Evolutionary conservation across 2,329 filamentous ascomycete genomes (phyloP).

Genomic region (Podosphaera fusca): DNA sequence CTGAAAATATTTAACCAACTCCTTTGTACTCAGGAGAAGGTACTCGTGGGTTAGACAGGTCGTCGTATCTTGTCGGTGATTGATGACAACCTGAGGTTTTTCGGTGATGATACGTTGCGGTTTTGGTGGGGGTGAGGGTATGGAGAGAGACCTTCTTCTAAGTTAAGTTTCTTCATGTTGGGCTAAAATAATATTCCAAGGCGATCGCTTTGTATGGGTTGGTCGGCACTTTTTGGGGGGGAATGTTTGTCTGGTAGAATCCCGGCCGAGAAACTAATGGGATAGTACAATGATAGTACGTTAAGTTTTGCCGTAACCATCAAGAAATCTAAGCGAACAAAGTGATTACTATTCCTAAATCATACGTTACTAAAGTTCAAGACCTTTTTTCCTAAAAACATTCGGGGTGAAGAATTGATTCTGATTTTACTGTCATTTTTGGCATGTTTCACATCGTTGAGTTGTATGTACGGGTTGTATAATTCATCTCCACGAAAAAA

Average conservation of each 20-base stretch:
- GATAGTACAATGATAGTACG: not conserved
- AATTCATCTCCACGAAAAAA: not conserved
- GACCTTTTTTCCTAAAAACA: not conserved
- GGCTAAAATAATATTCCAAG: conserved; percentile 1
- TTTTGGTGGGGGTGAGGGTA: not conserved
- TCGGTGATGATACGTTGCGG: not conserved
- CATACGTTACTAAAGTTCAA: not conserved
- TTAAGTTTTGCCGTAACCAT: not conserved
- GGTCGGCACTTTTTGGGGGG: not conserved
- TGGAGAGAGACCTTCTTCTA: not conserved
- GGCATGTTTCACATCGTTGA: not conserved
- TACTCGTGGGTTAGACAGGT: not conserved
- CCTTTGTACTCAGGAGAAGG: not conserved
- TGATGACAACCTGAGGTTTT: not conserved
- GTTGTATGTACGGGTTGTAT: not conserved
- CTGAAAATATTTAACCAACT: not conserved
- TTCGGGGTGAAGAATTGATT: not conserved
- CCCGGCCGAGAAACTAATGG: not conserved
- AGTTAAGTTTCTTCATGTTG: conserved; percentile 2
- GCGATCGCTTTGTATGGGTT: conserved; percentile 1
- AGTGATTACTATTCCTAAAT: not conserved
- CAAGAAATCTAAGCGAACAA: not conserved
- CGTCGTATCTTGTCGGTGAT: not conserved
- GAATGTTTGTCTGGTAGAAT: conserved; percentile 1
- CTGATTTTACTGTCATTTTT: not conserved